A percentile compares a stretch with the other conserved stretches of the same genome.
phyloP scores from a whole-genome alignment of 208 protist species.

The Leishmania martiniquensis region DNA sequence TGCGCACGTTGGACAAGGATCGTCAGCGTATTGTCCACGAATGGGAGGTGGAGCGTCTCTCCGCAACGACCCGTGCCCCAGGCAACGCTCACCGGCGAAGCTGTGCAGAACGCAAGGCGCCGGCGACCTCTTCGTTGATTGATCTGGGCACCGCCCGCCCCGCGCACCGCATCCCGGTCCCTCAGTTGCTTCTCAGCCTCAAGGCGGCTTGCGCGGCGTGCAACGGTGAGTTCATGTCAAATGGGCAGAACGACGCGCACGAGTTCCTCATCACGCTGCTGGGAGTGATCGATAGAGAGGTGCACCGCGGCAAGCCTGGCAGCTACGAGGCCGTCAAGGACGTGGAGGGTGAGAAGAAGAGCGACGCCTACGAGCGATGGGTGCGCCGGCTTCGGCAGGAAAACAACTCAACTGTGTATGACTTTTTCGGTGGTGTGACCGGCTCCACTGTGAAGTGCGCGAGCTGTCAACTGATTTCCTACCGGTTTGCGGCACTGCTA shows the following conservation, averaged over 20 bases:
- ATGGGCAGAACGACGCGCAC: conserved; percentile 90
- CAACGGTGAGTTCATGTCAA: conserved; percentile 79
- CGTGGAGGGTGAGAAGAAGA: conserved; percentile 58
- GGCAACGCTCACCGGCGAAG: conserved; percentile 18
- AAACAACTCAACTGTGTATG: conserved; percentile 80
- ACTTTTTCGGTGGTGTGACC: conserved; percentile 78
- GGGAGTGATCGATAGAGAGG: conserved; percentile 88
- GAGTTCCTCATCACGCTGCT: conserved; percentile 91
- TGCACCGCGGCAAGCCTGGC: conserved; percentile 49
- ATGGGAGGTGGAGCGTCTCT: conserved; percentile 12
- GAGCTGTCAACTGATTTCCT: conserved; percentile 49
- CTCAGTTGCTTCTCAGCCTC: conserved; percentile 52
- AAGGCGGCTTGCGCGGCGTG: conserved; percentile 61
- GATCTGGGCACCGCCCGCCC: conserved; percentile 34
- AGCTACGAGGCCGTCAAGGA: conserved; percentile 63
- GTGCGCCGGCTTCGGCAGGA: conserved; percentile 37
- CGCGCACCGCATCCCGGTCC: conserved; percentile 3
- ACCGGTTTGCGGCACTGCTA: conserved; percentile 80
- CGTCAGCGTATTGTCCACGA: conserved; percentile 27
- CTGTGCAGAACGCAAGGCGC: conserved; percentile 22
- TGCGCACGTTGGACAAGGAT: conserved; percentile 36
- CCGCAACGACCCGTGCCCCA: not conserved
- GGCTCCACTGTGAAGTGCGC: conserved; percentile 55
- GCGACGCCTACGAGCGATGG: conserved; percentile 59
- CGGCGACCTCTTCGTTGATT: conserved; percentile 47